Percentiles rank a stretch among this genome's conserved stretches.
Evolutionary conservation across 2,329 filamentous ascomycete species (phyloP).

Genomic region (Delphinella strobiligena): DNA sequence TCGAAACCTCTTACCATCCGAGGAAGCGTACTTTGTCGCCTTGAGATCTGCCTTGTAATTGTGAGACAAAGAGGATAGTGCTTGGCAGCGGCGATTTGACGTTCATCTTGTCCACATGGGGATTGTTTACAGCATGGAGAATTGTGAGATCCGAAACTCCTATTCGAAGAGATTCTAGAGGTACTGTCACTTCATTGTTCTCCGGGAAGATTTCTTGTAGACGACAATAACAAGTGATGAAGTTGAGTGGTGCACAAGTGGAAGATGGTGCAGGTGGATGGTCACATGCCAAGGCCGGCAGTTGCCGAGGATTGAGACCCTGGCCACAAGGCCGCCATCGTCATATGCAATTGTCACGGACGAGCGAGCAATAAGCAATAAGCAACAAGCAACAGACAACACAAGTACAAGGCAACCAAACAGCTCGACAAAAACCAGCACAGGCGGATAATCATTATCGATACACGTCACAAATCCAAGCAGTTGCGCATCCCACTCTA

Average conservation of each 20-base stretch:
- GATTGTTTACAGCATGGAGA: not conserved
- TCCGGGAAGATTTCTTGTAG: too few relatives aligned
- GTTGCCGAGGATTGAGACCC: not conserved
- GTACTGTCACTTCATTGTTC: too few relatives aligned
- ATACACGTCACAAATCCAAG: too few relatives aligned
- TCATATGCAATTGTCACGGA: not conserved
- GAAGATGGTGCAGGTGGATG: too few relatives aligned
- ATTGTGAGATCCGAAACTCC: too few relatives aligned
- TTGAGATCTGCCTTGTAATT: constrained; percentile 32
- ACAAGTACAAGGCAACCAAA: constrained; percentile 3
- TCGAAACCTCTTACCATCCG: constrained; percentile 57
- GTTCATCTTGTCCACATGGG: constrained; percentile 5
- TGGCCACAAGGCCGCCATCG: not conserved
- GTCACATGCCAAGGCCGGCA: not conserved
- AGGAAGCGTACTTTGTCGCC: constrained; percentile 86
- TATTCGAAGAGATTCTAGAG: too few relatives aligned
- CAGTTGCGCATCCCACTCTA: too few relatives aligned
- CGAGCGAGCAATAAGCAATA: not conserved
- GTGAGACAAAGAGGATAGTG: constrained; percentile 35
- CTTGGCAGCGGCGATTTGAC: constrained; percentile 41
- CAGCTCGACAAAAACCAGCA: constrained; percentile 2
- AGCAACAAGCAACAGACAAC: not conserved
- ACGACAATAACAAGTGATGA: not conserved
- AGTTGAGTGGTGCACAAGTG: not conserved
- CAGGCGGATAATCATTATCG: too few relatives aligned